These are phyloP conservation scores for Trametes sanguinea DNA, from an alignment of 768 basidiomycete species.

Conservation along the genomic window DNA sequence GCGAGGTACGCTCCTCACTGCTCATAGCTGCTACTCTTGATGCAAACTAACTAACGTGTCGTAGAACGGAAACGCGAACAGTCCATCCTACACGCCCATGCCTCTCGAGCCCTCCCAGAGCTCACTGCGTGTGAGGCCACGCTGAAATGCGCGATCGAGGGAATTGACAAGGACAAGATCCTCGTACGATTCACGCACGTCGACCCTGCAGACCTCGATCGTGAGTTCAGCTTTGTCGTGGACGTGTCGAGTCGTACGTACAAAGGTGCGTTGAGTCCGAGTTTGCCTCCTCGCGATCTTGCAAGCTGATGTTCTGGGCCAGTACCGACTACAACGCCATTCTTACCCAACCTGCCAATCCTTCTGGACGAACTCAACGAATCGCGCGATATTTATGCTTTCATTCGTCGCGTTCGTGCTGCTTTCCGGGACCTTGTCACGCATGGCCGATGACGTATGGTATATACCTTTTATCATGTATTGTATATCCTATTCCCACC, in stretches of 20 bases:
- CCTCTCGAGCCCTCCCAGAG: constrained; percentile 55
- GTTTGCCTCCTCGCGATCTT: not conserved
- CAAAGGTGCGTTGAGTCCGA: constrained; percentile 52
- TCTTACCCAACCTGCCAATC: constrained; percentile 63
- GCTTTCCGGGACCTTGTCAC: constrained; percentile 45
- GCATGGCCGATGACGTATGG: constrained; percentile 15
- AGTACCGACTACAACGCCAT: constrained; percentile 84
- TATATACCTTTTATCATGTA: not conserved
- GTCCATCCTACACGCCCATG: constrained; percentile 53
- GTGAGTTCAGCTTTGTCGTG: constrained; percentile 75
- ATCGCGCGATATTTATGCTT: constrained; percentile 66
- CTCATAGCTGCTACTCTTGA: not conserved
- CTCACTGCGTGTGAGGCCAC: constrained; percentile 55
- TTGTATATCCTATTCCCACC: not conserved
- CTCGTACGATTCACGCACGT: constrained; percentile 72
- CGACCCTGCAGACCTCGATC: constrained; percentile 55
- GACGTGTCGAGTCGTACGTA: constrained; percentile 66
- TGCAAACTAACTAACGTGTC: not conserved
- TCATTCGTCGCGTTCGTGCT: constrained; percentile 66
- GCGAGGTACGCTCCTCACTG: constrained; percentile 51
- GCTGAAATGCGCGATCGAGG: constrained; percentile 72
- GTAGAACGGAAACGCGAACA: constrained; percentile 72
- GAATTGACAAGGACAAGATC: constrained; percentile 70
- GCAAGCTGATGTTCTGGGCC: not conserved
- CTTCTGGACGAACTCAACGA: constrained; percentile 73